Conservation (phyloP, 371 early-diverging fungal genomes). For the Circinella umbellata region DNA sequence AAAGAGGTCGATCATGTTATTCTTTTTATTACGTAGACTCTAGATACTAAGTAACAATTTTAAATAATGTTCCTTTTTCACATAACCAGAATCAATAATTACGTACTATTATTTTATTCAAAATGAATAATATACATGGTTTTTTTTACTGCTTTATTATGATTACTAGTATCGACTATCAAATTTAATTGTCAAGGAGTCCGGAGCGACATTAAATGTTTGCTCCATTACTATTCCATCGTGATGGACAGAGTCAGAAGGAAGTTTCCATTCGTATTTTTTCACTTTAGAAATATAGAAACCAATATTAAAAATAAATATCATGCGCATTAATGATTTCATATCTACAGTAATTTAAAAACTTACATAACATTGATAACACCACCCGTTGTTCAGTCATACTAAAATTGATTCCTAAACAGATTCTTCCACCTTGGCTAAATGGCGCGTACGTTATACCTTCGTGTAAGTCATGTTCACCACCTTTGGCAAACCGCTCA, state of each 20-base stretch:
- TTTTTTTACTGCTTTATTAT: background rate
- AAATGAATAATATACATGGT: background rate
- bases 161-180: conserved; percentile 7
- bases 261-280: conserved; percentile 7
- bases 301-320: no score
- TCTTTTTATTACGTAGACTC: no score
- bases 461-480: conserved; percentile 20
- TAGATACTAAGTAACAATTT: no score
- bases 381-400: conserved; percentile 14
- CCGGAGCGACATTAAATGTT: conserved; percentile 12
- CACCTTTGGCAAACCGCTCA: conserved; percentile 27
- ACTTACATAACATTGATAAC: conserved; percentile 22
- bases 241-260: conserved; percentile 5
- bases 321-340: no score
- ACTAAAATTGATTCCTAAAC: conserved; percentile 12
- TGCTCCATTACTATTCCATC: background rate
- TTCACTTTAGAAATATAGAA: background rate
- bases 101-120: no score
- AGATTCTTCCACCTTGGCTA: conserved; percentile 19
- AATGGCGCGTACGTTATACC: conserved; percentile 50
- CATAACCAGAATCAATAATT: no score
- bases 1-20: no score
- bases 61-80: no score
- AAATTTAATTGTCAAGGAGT: conserved; percentile 8
- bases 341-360: background rate